Evolutionary conservation across 1,284 basidiomycete species (phyloP), one percentile per base, ranked within the genome.

Genomic region (Melampsora larici-populina): DNA sequence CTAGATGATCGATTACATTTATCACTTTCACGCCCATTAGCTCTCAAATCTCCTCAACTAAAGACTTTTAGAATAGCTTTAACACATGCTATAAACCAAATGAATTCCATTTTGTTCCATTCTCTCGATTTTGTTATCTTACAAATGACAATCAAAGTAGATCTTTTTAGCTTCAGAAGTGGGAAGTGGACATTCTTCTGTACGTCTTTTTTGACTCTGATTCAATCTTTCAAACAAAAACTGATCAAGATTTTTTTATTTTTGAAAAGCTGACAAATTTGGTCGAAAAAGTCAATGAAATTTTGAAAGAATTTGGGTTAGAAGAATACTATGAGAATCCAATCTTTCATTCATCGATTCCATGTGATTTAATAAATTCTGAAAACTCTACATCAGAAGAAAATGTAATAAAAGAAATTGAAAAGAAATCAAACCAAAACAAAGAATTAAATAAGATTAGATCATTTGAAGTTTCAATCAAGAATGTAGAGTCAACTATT

Each of bases 171-270:
- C 55, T 40, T 43, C 60, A 31, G 70, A 71, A 36, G 70, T 71
- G 26, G 70, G 70, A 2, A 71, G 31, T 71, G 70, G 70, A 2
- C 70, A 71, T 71, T 71, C 55, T 33, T n/a, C n/a, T 31, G 70
- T 60, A 51, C 43, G 67, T 51, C n/a, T n/a, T n/a, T 49, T 49
- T 11, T 11, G 11, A 49, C 48, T 49, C n/a, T n/a, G n/a, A n/a
- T n/a, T n/a, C n/a, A n/a, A n/a, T n/a, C n/a, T n/a, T n/a, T n/a
- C n/a, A n/a, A n/a, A n/a, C n/a, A n/a, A n/a, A n/a, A n/a, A n/a
- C n/a, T n/a, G n/a, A n/a, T n/a, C n/a, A 49, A 11, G 11, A 11
- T 49, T 49, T 49, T 11, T 49, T 49, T 49, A 49, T 49, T 49
- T 49, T 49, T 49, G n/a, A n/a, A n/a, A n/a, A 49, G 48, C 21